Evolutionary conservation across 371 early-diverging fungal genomes (phyloP), one percentile per base, ranked within the genome.

Genomic region (Cokeromyces recurvatus): DNA sequence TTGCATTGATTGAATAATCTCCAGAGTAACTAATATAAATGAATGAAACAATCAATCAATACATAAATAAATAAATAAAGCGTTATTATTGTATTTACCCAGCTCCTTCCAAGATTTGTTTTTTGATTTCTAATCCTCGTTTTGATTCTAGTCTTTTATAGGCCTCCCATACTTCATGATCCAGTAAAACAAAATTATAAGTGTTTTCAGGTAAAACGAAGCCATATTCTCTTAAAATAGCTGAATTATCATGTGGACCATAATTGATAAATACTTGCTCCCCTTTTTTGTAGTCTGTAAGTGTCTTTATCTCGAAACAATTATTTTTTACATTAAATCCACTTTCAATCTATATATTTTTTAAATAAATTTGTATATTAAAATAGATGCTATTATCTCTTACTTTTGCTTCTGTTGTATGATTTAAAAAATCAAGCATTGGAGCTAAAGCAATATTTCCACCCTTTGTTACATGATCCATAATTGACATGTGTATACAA

Each of bases 371-470:
- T 11, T n/a, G n/a, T n/a, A n/a, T n/a, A n/a, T n/a, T n/a, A n/a
- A n/a, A n/a, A n/a, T 5, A 27, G 11, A 27, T 7, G 29, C 29
- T 27, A 7, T 27, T 5, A 27, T 27, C 11, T 7, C 34, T 35
- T 55, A 65, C 72, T 49, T 68, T 70, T 21, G 82, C 79, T 47
- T 77, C 78, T 31, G 68, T 68, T 4, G 79, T 67, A 51, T 81
- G 82, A 56, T 81, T 81, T 32, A 81, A 66, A 23, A 81, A 81
- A 64, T 81, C 82, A 25, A 81, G 66, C 66, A 79, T 67, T 3
- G 79, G 78, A 23, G 82, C 82, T 42, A 81, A 46, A 21, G 82
- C 82, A 43, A 81, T 78, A 38, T 77, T 76, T 2, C 66, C 66
- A 2, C 59, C 64, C 35, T 71, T 72, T 0, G 64, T 60, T 16